Percentiles rank a stretch among this genome's conserved stretches.
phyloP scores from a whole-genome alignment of 768 basidiomycete species.

The Lenzites betulinus region DNA sequence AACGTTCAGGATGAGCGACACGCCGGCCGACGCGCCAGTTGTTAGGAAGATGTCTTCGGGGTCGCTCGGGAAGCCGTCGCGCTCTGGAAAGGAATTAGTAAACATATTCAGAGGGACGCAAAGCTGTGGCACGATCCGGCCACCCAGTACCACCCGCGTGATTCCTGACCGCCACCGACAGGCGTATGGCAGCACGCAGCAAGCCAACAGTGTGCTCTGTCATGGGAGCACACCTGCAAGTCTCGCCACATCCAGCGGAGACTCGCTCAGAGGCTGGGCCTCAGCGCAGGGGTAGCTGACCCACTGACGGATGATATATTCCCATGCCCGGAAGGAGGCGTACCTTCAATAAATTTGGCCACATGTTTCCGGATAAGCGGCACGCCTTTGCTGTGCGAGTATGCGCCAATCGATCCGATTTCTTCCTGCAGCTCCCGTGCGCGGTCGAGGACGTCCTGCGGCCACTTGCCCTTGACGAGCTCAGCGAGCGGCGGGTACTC shows the following conservation, averaged over 20 bases:
- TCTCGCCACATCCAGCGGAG: no score
- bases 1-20: slow-evolving; percentile 82
- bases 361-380: slow-evolving; percentile 86
- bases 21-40: slow-evolving; percentile 91
- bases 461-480: slow-evolving; percentile 78
- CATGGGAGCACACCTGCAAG: no score
- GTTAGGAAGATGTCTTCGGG: slow-evolving; percentile 93
- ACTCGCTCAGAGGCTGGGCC: neutral
- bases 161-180: neutral
- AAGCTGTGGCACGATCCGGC: no score
- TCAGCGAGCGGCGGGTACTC: slow-evolving; percentile 88
- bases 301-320: neutral
- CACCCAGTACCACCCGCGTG: neutral
- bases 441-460: slow-evolving; percentile 80
- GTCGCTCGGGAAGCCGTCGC: slow-evolving; percentile 85
- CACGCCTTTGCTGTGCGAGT: slow-evolving; percentile 94
- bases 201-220: no score
- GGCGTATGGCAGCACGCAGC: neutral
- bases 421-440: slow-evolving; percentile 79
- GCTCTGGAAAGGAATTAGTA: slow-evolving; percentile 49
- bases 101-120: no score
- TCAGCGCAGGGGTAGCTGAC: neutral
- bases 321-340: slow-evolving; percentile 24
- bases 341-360: slow-evolving; percentile 87
- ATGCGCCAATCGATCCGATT: slow-evolving; percentile 93